phyloP scores from a whole-genome alignment of 2,329 filamentous ascomycete species.

The Coniella vitis region DNA sequence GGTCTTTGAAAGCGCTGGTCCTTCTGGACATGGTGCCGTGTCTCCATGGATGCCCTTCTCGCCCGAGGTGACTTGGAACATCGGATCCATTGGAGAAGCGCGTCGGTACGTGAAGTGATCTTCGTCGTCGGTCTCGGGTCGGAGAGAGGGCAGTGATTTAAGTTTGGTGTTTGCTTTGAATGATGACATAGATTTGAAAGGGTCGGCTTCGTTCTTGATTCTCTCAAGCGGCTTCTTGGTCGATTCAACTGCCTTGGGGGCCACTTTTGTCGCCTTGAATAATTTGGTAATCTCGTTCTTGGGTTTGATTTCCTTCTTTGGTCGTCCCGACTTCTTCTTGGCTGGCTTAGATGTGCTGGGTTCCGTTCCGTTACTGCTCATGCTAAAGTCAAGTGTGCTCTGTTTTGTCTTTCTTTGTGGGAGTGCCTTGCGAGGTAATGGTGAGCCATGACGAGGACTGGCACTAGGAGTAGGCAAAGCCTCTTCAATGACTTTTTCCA shows the following conservation, averaged over 20 bases:
- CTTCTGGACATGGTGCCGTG: background rate
- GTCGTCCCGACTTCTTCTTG: constrained; percentile 19
- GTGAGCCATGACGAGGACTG: constrained; percentile 43
- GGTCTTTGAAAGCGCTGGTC: no score
- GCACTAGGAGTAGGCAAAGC: constrained; percentile 52
- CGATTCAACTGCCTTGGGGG: constrained; percentile 18
- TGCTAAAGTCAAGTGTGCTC: constrained; percentile 40
- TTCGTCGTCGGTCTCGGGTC: constrained; percentile 21
- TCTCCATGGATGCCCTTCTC: constrained; percentile 2
- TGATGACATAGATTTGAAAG: constrained; percentile 21
- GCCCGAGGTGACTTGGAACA: constrained; percentile 15
- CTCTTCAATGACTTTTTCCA: constrained; percentile 35
- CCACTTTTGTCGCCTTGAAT: constrained; percentile 38
- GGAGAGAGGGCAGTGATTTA: constrained; percentile 19
- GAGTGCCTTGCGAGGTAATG: constrained; percentile 32
- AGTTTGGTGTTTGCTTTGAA: constrained; percentile 13
- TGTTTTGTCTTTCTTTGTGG: constrained; percentile 40
- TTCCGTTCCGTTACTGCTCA: constrained; percentile 23
- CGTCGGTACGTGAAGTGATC: constrained; percentile 10
- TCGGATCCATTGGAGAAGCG: constrained; percentile 11
- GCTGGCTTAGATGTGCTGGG: constrained; percentile 22
- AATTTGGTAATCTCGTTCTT: constrained; percentile 33
- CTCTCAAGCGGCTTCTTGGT: constrained; percentile 19
- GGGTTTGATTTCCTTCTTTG: constrained; percentile 27
- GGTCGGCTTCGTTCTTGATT: constrained; percentile 19